A percentile compares a stretch with the other conserved stretches of the same genome.
Evolutionary conservation across 345 rosid species (phyloP).

Genomic region (Gynandropsis gynandra): DNA sequence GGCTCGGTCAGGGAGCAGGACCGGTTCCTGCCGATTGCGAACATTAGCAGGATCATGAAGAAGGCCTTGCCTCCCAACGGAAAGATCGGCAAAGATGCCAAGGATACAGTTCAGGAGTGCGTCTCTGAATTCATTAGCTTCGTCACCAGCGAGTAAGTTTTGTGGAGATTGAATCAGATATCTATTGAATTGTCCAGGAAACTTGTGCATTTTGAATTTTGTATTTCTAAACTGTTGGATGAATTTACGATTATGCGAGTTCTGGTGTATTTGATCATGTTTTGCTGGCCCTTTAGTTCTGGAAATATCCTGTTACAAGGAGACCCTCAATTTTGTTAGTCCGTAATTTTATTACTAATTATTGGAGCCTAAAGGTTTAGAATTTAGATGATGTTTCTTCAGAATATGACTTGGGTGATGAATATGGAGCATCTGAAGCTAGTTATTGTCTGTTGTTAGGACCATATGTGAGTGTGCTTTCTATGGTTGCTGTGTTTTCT

Average conservation of each 20-base stretch:
- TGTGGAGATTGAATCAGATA: neutral
- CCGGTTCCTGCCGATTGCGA: slow-evolving; percentile 55
- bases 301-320: no score
- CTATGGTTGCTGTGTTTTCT: neutral
- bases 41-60: slow-evolving; percentile 70
- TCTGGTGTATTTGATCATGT: no score
- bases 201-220: neutral
- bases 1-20: slow-evolving; percentile 55
- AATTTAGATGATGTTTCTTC: neutral
- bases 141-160: slow-evolving; percentile 56
- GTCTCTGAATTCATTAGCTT: slow-evolving; percentile 68
- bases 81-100: slow-evolving; percentile 60
- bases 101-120: slow-evolving; percentile 63
- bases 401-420: neutral
- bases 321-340: no score
- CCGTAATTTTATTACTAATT: no score
- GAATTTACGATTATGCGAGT: no score
- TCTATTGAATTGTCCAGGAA: neutral
- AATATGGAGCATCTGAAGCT: neutral
- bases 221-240: neutral
- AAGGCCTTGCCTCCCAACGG: slow-evolving; percentile 58
- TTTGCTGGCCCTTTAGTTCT: no score
- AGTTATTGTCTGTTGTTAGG: neutral
- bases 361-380: neutral
- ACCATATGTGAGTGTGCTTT: neutral